A percentile compares a stretch with the other conserved stretches of the same genome.
Evolutionary conservation across 495 filamentous ascomycete species (phyloP).

Genomic region (Thermothielavioides terrestris): DNA sequence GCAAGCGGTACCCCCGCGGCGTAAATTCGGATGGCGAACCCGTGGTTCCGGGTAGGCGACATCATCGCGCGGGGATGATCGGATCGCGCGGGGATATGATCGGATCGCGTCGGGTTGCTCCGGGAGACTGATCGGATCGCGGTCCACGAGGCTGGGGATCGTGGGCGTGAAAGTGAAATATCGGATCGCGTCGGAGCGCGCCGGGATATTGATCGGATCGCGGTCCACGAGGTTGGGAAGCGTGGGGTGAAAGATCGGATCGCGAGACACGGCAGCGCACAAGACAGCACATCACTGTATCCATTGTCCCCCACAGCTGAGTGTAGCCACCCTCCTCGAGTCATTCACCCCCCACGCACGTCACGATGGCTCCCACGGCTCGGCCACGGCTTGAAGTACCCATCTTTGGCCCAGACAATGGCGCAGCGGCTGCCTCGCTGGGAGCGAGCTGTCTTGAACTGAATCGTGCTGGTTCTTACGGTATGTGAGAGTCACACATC

Average conservation of each 20-base stretch:
- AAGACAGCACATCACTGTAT: no score
- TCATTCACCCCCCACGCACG: no score
- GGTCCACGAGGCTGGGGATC: no score
- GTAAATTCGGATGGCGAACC: background rate
- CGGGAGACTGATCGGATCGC: no score
- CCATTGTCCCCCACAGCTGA: background rate
- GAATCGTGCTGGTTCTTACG: slow-evolving; percentile 34
- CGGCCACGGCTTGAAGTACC: slow-evolving; percentile 30
- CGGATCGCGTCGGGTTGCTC: no score
- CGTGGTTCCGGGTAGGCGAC: no score
- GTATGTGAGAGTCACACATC: slow-evolving; percentile 10
- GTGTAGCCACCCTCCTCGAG: background rate
- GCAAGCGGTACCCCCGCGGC: background rate
- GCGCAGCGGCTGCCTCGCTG: slow-evolving; percentile 13
- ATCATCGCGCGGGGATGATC: no score
- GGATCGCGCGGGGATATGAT: no score
- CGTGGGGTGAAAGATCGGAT: background rate
- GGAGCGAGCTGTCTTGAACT: slow-evolving; percentile 35
- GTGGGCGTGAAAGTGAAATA: no score
- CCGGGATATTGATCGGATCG: no score
- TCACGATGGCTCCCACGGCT: background rate
- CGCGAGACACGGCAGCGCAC: background rate
- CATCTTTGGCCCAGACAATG: slow-evolving; percentile 29
- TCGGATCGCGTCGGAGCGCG: no score
- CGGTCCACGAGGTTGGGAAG: no score